A percentile compares a stretch with the other conserved stretches of the same genome.
Conservation (phyloP, 139 green algal genomes). For the Dunaliella sp. region DNA sequence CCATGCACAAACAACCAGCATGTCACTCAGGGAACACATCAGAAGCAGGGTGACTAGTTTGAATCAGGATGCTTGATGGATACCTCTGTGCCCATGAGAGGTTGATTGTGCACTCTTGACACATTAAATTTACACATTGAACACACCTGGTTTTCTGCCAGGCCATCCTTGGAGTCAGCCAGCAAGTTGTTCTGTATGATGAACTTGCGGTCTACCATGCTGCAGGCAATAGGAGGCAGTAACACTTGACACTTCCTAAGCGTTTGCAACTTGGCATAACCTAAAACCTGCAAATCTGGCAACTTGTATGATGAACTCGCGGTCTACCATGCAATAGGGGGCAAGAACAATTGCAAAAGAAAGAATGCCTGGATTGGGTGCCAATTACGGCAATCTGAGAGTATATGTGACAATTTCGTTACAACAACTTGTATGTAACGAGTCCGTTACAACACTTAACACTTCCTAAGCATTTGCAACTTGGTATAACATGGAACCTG, state of each 20-base stretch:
- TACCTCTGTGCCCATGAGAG: not conserved
- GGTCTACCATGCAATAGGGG: not conserved
- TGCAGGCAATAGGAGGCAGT: not conserved
- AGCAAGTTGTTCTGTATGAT: not conserved
- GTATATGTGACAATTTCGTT: too few relatives aligned
- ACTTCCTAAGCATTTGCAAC: too few relatives aligned
- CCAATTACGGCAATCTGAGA: not conserved
- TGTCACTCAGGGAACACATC: too few relatives aligned
- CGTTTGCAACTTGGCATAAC: too few relatives aligned
- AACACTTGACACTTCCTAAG: not conserved
- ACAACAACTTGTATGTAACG: too few relatives aligned
- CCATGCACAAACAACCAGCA: too few relatives aligned
- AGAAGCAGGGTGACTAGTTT: not conserved
- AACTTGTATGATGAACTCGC: not conserved
- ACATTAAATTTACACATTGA: too few relatives aligned
- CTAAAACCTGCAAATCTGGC: not conserved
- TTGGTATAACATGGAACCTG: not conserved
- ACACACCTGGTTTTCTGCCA: not conserved
- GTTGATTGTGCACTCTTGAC: too few relatives aligned
- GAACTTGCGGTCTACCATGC: not conserved
- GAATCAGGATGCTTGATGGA: not conserved
- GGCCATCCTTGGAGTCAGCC: not conserved
- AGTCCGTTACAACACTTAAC: not conserved
- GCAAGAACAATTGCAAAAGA: not conserved
- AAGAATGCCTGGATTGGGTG: not conserved